Evolutionary conservation across 768 basidiomycete species (phyloP), one percentile per base, ranked within the genome.

Genomic region (Phlebiopsis gigantea): DNA sequence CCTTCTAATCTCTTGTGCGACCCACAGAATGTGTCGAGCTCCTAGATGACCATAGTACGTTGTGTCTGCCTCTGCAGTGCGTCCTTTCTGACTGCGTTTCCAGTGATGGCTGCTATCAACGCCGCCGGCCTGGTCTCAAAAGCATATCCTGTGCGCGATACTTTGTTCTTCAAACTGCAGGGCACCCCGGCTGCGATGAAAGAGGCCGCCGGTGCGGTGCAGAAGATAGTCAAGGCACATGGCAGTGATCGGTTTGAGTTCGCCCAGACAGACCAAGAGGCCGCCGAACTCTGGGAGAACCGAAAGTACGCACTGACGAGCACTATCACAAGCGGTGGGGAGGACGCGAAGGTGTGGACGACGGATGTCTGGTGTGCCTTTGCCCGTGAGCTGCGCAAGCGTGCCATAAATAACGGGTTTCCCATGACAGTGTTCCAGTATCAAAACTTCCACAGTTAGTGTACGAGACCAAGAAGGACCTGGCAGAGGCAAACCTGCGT

Each of bases 91-190:
- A 22, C 24, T 22, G 2, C 8, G 4, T 15, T 39, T 22, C 5
- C 48, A 87, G 85, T 88, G 83, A 90, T 93, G 84, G 68, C 77
- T 30, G 90, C 90, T 8, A 84, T 90, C 67, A 87, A 92, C 67
- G 65, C 70, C 12, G 83, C 79, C 21, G 88, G 89, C 24, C 66
- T 87, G 54, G 71, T 83, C 45, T 79, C 81, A 56, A 69, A 67
- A 53, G 73, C 81, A 43, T 89, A 87, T 65, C 86, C 85, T 2
- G 83, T 84, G 17, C 73, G 78, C 61, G 90, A 93, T 63, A 86
- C 87, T 0, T 78, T 98, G 9, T 91, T 96, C 72, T 91, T 98
- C 78, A 94, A 96, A 68, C 79, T 96, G 45, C 90, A 93, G 68
- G 92, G 93, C 2, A 83, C 89, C 30, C 72, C 79, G 0, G 69